Percentiles rank a stretch among this genome's conserved stretches.
phyloP scores from a whole-genome alignment of 345 rosid species.

The Kernera saxatilis region DNA sequence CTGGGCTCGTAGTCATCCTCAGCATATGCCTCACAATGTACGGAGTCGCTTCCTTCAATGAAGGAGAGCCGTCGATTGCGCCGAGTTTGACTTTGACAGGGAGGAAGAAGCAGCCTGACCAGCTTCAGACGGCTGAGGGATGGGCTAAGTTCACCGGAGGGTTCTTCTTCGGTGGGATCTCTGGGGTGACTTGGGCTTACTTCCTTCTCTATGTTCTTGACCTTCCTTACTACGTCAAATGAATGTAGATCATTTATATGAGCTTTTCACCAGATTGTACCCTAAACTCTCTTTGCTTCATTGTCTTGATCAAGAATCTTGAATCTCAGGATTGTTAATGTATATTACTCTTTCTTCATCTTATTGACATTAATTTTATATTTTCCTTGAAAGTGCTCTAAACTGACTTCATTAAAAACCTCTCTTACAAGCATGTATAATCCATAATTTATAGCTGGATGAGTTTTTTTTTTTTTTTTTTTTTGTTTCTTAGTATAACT shows the following conservation, averaged over 20 bases:
- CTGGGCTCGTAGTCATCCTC: slow-evolving; percentile 76
- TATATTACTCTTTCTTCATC: slow-evolving; percentile 1
- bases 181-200: slow-evolving; percentile 94
- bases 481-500: too few species aligned
- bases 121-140: slow-evolving; percentile 88
- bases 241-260: slow-evolving; percentile 26
- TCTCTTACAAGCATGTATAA: too few species aligned
- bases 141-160: slow-evolving; percentile 93
- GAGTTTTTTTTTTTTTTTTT: too few species aligned
- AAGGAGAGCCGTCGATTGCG: slow-evolving; percentile 81
- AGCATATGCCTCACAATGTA: slow-evolving; percentile 89
- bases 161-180: slow-evolving; percentile 93
- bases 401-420: not conserved
- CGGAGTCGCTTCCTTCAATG: slow-evolving; percentile 67
- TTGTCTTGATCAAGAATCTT: slow-evolving; percentile 18
- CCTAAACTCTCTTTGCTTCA: slow-evolving; percentile 8
- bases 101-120: slow-evolving; percentile 91
- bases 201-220: slow-evolving; percentile 77
- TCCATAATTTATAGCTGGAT: too few species aligned
- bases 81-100: slow-evolving; percentile 83
- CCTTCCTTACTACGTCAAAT: slow-evolving; percentile 88
- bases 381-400: not conserved
- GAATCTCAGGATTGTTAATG: slow-evolving; percentile 14
- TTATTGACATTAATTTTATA: not conserved
- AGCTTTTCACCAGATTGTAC: not conserved